Evolutionary conservation across 441 rosid species (phyloP).

Genomic region (Bruguiera hainesii): DNA sequence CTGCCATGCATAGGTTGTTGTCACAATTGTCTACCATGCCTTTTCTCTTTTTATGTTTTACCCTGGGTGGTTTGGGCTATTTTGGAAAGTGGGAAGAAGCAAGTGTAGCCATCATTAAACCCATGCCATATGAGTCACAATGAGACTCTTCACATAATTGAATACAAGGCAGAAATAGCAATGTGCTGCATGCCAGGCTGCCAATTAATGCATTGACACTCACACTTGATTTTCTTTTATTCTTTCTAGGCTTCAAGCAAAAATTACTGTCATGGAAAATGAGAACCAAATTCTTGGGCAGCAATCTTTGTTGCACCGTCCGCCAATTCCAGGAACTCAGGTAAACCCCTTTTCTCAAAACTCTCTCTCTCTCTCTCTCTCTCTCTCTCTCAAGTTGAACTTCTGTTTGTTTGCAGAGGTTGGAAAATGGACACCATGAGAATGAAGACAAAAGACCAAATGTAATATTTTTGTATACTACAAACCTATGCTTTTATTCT

Average conservation of each 20-base stretch:
- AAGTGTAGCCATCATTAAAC: too few species aligned
- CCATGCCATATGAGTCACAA: too few species aligned
- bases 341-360: constrained; percentile 37
- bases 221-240: constrained; percentile 4
- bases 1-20: constrained; percentile 78
- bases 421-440: constrained; percentile 79
- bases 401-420: constrained; percentile 45
- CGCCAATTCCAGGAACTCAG: constrained; percentile 46
- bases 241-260: constrained; percentile 82
- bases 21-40: constrained; percentile 8
- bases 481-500: too few species aligned
- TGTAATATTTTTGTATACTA: constrained; percentile 34
- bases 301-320: constrained; percentile 52
- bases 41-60: constrained; percentile 26
- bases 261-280: constrained; percentile 75
- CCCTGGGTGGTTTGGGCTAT: background rate
- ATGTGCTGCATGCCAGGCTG: constrained; percentile 1
- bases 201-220: constrained; percentile 2
- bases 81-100: constrained; percentile 13
- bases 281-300: constrained; percentile 79
- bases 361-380: constrained; percentile 1
- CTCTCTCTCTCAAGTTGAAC: constrained; percentile 13
- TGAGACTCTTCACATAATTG: background rate
- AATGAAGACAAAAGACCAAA: constrained; percentile 51
- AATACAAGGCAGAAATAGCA: background rate